These are phyloP conservation scores for Dothidotthia symphoricarpi DNA, from an alignment of 2,329 filamentous ascomycete genomes.

Conservation along the genomic window DNA sequence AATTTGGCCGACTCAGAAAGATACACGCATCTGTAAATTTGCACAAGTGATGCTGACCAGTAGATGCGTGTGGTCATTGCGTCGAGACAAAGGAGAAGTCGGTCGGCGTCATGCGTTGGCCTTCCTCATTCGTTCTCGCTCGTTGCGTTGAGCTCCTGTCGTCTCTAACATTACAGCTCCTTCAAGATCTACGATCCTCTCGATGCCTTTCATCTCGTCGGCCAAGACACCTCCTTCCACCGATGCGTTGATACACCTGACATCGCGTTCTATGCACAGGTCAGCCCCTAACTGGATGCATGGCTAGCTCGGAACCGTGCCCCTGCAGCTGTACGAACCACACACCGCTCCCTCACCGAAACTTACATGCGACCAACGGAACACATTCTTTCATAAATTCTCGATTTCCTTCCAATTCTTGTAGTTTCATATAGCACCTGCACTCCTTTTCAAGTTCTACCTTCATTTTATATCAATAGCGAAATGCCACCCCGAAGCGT, in stretches of 20 bases:
- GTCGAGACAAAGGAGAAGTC: too few species aligned
- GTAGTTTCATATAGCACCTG: neutral
- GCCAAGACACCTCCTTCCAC: constrained; percentile 5
- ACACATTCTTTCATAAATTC: constrained; percentile 28
- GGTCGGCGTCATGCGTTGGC: too few species aligned
- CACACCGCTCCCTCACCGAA: constrained; percentile 40
- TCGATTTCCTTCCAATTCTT: constrained; percentile 12
- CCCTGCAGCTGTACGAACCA: constrained; percentile 28
- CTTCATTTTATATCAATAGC: neutral
- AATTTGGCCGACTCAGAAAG: constrained; percentile 1
- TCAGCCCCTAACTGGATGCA: constrained; percentile 34
- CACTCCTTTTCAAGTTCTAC: neutral
- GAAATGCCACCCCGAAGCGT: constrained; percentile 40
- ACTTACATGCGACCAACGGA: constrained; percentile 24
- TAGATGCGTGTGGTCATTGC: too few species aligned
- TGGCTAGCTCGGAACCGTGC: constrained; percentile 34
- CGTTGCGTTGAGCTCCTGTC: too few species aligned
- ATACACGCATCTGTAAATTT: too few species aligned
- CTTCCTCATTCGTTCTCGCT: too few species aligned
- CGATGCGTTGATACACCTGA: constrained; percentile 33
- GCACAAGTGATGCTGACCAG: too few species aligned
- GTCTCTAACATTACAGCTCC: neutral
- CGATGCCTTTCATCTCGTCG: too few species aligned
- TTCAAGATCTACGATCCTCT: constrained; percentile 3
- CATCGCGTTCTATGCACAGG: constrained; percentile 27